Conservation (phyloP, 148 eudicot species). For the Arctostaphylos glauca region DNA sequence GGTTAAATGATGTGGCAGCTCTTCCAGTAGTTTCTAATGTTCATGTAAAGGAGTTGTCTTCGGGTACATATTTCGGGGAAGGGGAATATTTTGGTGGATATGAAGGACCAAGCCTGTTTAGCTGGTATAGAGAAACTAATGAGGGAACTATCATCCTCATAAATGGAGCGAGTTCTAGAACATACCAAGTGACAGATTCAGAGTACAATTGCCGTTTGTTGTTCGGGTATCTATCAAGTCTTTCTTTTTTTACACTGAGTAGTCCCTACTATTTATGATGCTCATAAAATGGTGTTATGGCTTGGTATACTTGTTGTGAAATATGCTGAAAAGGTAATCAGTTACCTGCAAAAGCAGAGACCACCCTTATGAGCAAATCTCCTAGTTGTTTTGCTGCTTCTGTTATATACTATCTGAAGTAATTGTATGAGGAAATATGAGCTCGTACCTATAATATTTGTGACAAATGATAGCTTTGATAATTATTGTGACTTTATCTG, state of each 20-base stretch:
- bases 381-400: neutral
- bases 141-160: conserved; percentile 65
- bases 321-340: neutral
- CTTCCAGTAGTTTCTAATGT: conserved; percentile 68
- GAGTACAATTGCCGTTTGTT: conserved; percentile 86
- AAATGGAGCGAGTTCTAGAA: conserved; percentile 60
- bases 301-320: neutral
- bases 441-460: neutral
- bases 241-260: neutral
- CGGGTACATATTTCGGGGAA: conserved; percentile 62
- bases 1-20: conserved; percentile 47
- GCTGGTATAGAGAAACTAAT: conserved; percentile 88
- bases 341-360: neutral
- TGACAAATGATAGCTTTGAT: neutral
- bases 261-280: neutral
- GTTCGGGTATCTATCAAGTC: conserved; percentile 64
- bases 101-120: conserved; percentile 83
- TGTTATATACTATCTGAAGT: neutral
- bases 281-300: neutral
- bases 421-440: neutral
- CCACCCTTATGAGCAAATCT: neutral
- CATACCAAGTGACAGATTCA: conserved; percentile 81
- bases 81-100: conserved; percentile 95
- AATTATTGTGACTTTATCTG: conserved; percentile 5
- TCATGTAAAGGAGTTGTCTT: conserved; percentile 46